Conservation (phyloP, 495 filamentous ascomycete genomes). For the Paragyromitra xinjiangensis region DNA sequence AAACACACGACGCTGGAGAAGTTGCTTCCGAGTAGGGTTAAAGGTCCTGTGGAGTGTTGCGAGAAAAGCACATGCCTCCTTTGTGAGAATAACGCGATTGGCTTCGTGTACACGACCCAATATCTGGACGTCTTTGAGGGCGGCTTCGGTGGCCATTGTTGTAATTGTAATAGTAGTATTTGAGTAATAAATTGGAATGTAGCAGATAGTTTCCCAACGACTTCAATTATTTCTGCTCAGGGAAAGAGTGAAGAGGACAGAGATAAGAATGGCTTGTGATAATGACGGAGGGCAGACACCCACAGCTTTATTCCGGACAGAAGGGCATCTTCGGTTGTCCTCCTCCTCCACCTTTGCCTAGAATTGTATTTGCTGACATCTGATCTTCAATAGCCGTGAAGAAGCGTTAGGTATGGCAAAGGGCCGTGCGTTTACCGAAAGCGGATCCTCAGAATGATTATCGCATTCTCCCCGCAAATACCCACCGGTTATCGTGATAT, state of each 20-base stretch:
- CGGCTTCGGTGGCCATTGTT: slow-evolving; percentile 76
- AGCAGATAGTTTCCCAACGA: neutral
- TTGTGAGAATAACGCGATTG: slow-evolving; percentile 88
- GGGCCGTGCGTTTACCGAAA: slow-evolving; percentile 38
- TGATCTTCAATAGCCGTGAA: slow-evolving; percentile 46
- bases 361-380: slow-evolving; percentile 32
- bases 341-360: neutral
- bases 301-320: slow-evolving; percentile 36
- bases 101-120: slow-evolving; percentile 78
- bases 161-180: neutral
- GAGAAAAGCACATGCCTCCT: slow-evolving; percentile 89
- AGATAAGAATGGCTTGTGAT: slow-evolving; percentile 18
- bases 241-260: neutral
- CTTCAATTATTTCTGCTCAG: neutral
- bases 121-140: slow-evolving; percentile 88
- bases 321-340: slow-evolving; percentile 37
- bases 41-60: slow-evolving; percentile 94
- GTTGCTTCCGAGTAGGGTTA: slow-evolving; percentile 86
- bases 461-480: slow-evolving; percentile 32
- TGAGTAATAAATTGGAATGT: neutral
- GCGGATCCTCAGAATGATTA: slow-evolving; percentile 17
- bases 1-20: slow-evolving; percentile 83
- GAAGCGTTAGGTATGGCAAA: slow-evolving; percentile 13
- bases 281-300: slow-evolving; percentile 31
- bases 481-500: slow-evolving; percentile 31